Evolutionary conservation across 805 yeast species (phyloP).

Genomic region (Schwanniomyces vanrijiae): DNA sequence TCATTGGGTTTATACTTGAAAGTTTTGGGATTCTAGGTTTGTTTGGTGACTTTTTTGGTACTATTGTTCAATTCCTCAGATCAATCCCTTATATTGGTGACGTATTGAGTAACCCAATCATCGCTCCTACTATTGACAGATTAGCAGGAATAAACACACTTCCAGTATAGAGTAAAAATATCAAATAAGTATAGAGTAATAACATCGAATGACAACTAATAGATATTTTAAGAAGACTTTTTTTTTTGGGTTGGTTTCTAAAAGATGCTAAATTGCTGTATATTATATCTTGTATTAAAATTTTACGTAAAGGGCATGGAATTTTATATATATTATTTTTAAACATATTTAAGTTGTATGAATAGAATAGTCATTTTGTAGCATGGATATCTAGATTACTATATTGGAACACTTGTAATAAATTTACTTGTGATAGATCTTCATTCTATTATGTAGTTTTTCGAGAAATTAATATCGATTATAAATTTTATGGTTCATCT

Average conservation of each 20-base stretch:
- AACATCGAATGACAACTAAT: too few relatives aligned
- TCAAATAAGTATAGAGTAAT: neutral
- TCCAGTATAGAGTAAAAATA: constrained; percentile 27
- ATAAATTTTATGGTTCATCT: neutral
- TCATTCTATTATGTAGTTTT: neutral
- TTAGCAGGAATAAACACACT: constrained; percentile 43
- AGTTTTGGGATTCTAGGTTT: constrained; percentile 85
- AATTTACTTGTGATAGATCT: constrained; percentile 10
- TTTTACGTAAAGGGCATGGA: neutral
- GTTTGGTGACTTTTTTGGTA: constrained; percentile 92
- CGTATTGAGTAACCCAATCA: constrained; percentile 69
- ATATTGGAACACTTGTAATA: constrained; percentile 13
- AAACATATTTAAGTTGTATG: constrained; percentile 1
- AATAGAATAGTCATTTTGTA: constrained; percentile 1
- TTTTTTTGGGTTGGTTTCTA: neutral
- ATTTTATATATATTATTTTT: constrained; percentile 1
- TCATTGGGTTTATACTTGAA: constrained; percentile 83
- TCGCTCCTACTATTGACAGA: constrained; percentile 67
- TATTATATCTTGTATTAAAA: neutral
- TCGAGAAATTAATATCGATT: neutral
- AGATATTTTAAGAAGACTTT: neutral
- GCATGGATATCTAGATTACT: constrained; percentile 9
- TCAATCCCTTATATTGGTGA: constrained; percentile 89
- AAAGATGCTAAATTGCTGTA: neutral
- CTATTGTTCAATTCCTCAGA: constrained; percentile 81